Conservation (phyloP, 2,329 filamentous ascomycete species). For the Verticillium longisporum region DNA sequence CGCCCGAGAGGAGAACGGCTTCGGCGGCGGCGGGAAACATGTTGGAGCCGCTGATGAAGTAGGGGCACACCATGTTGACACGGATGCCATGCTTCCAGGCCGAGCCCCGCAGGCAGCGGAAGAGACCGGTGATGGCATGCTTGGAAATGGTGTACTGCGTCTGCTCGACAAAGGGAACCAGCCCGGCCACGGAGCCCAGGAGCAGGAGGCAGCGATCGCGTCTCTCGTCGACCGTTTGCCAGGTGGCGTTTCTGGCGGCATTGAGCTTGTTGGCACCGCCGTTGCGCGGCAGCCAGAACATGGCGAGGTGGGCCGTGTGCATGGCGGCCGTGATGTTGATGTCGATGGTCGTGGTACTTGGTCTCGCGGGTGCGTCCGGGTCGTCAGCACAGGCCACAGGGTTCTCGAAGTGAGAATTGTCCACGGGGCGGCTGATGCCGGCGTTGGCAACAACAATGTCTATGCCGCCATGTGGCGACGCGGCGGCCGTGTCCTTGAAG, state of each 20-base stretch:
- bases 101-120: constrained; percentile 48
- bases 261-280: constrained; percentile 3
- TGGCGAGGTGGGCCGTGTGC: constrained; percentile 59
- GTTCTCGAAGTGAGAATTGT: constrained; percentile 34
- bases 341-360: constrained; percentile 46
- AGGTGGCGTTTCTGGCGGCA: not conserved
- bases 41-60: constrained; percentile 56
- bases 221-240: constrained; percentile 1
- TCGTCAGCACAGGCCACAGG: constrained; percentile 35
- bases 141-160: constrained; percentile 55
- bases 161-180: constrained; percentile 35
- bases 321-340: constrained; percentile 59
- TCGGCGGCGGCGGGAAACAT: constrained; percentile 39
- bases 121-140: constrained; percentile 60
- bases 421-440: constrained; percentile 40
- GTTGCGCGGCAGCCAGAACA: constrained; percentile 50
- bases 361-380: constrained; percentile 30
- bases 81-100: constrained; percentile 44
- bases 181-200: constrained; percentile 54
- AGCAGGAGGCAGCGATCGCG: constrained; percentile 56
- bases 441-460: constrained; percentile 63
- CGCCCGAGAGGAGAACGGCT: constrained; percentile 47
- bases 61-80: constrained; percentile 60
- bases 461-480: constrained; percentile 48
- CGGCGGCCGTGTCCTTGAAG: constrained; percentile 50